Conservation (phyloP, 2,329 filamentous ascomycete genomes). For the Stagonosporopsis tanaceti region DNA sequence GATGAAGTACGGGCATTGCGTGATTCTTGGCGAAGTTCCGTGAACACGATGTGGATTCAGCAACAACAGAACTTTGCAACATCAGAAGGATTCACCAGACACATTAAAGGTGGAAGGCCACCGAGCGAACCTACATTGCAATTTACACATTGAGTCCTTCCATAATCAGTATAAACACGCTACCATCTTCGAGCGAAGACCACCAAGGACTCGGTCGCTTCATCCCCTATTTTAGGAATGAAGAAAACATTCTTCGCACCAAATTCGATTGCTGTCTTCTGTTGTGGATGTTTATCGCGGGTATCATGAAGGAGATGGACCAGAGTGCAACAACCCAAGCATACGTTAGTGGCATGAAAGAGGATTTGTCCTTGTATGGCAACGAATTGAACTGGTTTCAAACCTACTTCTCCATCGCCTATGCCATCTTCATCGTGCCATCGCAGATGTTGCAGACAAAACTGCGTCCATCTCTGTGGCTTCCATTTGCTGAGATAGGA, state of each 20-base stretch:
- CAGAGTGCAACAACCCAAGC: slow-evolving; percentile 17
- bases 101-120: neutral
- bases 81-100: neutral
- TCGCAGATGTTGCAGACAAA: slow-evolving; percentile 23
- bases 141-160: neutral
- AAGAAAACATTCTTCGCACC: slow-evolving; percentile 11
- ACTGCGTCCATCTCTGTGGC: slow-evolving; percentile 5
- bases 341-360: slow-evolving; percentile 28
- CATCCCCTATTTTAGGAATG: slow-evolving; percentile 14
- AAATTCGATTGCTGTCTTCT: slow-evolving; percentile 21
- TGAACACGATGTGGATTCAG: slow-evolving; percentile 12
- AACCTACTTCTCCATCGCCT: slow-evolving; percentile 17
- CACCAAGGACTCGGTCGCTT: slow-evolving; percentile 6
- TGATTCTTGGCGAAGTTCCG: slow-evolving; percentile 18
- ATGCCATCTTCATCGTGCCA: slow-evolving; percentile 17
- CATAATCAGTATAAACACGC: neutral
- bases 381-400: slow-evolving; percentile 24
- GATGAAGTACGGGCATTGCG: slow-evolving; percentile 2
- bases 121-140: no score
- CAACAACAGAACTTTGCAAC: neutral
- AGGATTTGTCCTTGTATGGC: slow-evolving; percentile 19
- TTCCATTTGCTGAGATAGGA: slow-evolving; percentile 5
- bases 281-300: slow-evolving; percentile 22
- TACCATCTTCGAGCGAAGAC: neutral
- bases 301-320: slow-evolving; percentile 21